These are phyloP conservation scores for Smallanthus sonchifolius DNA, from an alignment of 129 eudicot species.

Conservation along the genomic window DNA sequence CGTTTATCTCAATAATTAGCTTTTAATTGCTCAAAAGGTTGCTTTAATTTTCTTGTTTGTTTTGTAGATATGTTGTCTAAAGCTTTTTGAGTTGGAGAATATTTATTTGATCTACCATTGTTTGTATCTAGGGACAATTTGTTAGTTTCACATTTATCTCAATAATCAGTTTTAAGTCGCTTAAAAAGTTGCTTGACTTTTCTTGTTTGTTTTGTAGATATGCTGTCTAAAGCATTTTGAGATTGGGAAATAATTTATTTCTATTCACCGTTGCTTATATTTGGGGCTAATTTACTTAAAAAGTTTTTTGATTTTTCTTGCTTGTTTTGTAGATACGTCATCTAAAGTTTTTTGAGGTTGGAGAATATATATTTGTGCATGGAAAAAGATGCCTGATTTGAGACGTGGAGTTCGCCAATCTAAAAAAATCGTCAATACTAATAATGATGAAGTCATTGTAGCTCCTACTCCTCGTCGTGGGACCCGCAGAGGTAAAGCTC, in stretches of 20 bases:
- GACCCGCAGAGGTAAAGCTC: constrained; percentile 46
- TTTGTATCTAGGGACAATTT: background rate
- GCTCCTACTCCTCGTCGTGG: constrained; percentile 51
- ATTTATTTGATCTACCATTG: background rate
- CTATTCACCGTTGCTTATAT: constrained; percentile 7
- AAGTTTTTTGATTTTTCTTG: background rate
- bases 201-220: background rate
- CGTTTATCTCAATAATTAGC: too few relatives aligned
- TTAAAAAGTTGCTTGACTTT: background rate
- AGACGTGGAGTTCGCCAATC: constrained; percentile 65
- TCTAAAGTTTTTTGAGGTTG: constrained; percentile 14
- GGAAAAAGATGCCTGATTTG: constrained; percentile 72
- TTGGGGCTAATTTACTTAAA: background rate
- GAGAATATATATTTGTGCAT: constrained; percentile 37
- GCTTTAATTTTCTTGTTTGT: background rate
- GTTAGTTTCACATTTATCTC: background rate
- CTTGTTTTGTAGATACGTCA: constrained; percentile 7
- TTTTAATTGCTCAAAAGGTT: background rate
- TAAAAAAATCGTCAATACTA: constrained; percentile 33
- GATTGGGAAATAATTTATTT: constrained; percentile 20
- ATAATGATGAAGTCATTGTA: constrained; percentile 35
- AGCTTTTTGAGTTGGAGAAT: background rate
- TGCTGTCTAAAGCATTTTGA: background rate
- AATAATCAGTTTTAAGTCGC: background rate
- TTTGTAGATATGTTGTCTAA: background rate